Evolutionary conservation across 108 stramenopile species (phyloP).

Genomic region (Pelagomonas calceolata): DNA sequence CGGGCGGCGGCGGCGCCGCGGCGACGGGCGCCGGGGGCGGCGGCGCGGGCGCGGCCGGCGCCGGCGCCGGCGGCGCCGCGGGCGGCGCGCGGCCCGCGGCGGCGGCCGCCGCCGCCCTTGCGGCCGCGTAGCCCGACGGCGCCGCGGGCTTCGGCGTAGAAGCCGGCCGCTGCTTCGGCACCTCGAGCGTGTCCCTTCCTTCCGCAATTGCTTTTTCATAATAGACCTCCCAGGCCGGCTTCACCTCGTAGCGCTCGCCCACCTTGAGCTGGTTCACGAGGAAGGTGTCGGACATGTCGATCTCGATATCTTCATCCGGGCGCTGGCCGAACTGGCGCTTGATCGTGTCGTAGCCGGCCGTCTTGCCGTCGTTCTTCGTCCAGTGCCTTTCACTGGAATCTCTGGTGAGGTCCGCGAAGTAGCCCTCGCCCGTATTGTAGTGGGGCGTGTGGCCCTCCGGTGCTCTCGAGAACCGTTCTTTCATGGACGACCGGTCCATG

Average conservation of each 20-base stretch:
- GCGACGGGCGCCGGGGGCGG: not conserved
- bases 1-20: not conserved
- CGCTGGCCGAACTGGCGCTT: not conserved
- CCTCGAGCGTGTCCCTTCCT: no score
- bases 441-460: not conserved
- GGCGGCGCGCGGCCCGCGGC: no score
- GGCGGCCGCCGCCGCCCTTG: no score
- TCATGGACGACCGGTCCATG: not conserved
- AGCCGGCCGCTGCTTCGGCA: no score
- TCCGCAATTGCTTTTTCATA: no score
- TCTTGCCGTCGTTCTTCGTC: not conserved
- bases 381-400: not conserved
- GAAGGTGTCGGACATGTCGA: no score
- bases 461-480: not conserved
- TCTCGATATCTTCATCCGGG: not conserved
- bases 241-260: no score
- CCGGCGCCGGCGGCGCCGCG: no score
- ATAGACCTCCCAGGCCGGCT: no score
- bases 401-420: not conserved
- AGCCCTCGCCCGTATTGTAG: constrained; percentile 2
- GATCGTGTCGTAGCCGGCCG: not conserved
- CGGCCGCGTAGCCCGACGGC: no score
- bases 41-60: not conserved
- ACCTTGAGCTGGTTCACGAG: no score
- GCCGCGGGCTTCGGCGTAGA: no score